Evolutionary conservation across 306 rosid genomes (phyloP).

Genomic region (Casuarina equisetifolia): DNA sequence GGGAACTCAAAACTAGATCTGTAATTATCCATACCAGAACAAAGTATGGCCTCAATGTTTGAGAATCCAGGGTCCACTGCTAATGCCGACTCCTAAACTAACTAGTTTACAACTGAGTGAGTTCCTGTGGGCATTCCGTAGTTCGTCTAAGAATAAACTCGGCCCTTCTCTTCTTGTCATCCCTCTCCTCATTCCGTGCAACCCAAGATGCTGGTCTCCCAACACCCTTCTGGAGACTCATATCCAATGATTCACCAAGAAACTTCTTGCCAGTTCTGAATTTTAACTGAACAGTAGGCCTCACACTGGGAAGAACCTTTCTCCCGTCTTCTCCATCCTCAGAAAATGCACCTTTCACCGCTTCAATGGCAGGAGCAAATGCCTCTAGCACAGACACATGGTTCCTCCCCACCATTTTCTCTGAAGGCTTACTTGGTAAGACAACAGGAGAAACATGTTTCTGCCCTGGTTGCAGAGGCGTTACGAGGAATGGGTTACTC

Average conservation of each 20-base stretch:
- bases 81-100: conserved; percentile 30
- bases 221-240: conserved; percentile 57
- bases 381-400: conserved; percentile 71
- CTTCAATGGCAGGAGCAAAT: conserved; percentile 85
- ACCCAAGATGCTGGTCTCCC: conserved; percentile 40
- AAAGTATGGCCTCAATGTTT: conserved; percentile 30
- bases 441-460: conserved; percentile 45
- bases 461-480: conserved; percentile 36
- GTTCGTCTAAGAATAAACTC: conserved; percentile 85
- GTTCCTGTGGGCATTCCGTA: conserved; percentile 81
- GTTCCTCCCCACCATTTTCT: conserved; percentile 32
- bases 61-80: conserved; percentile 25
- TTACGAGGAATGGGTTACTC: conserved; percentile 40
- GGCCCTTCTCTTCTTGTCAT: conserved; percentile 90
- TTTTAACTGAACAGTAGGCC: conserved; percentile 76
- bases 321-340: conserved; percentile 60
- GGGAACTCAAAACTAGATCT: conserved; percentile 36
- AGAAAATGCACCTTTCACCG: conserved; percentile 47
- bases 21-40: conserved; percentile 41
- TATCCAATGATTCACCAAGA: conserved; percentile 64
- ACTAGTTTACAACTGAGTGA: conserved; percentile 66
- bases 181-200: conserved; percentile 76
- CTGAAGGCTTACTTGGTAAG: conserved; percentile 36
- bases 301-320: conserved; percentile 44
- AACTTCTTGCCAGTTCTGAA: conserved; percentile 76